phyloP scores from a whole-genome alignment of 2,329 filamentous ascomycete genomes.

The Trichothecium roseum region DNA sequence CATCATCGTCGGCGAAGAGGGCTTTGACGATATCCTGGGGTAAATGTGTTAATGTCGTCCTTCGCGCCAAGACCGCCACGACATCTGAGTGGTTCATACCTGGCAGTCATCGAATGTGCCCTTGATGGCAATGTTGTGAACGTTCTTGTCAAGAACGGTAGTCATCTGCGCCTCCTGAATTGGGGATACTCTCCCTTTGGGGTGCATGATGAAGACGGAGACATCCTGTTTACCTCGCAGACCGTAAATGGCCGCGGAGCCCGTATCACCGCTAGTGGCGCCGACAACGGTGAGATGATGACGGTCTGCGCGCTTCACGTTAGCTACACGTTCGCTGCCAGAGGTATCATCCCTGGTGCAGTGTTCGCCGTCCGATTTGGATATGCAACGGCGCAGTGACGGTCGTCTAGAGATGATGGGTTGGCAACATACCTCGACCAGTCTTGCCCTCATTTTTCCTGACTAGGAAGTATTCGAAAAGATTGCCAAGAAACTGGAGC shows the following conservation, averaged over 20 bases:
- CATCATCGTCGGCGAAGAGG: slow-evolving; percentile 75
- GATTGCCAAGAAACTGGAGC: slow-evolving; percentile 88
- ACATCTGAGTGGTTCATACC: slow-evolving; percentile 27
- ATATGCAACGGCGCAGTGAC: no score
- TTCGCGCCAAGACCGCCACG: neutral
- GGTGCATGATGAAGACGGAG: slow-evolving; percentile 89
- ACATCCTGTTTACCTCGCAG: slow-evolving; percentile 93
- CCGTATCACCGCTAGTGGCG: slow-evolving; percentile 80
- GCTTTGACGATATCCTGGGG: slow-evolving; percentile 79
- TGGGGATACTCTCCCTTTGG: slow-evolving; percentile 80
- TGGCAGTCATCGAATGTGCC: slow-evolving; percentile 97
- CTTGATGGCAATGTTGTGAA: slow-evolving; percentile 81
- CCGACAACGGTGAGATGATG: slow-evolving; percentile 81
- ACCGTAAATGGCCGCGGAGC: slow-evolving; percentile 92
- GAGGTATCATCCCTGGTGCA: no score
- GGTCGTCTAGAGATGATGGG: no score
- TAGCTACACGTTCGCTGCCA: no score
- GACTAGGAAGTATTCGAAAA: slow-evolving; percentile 82
- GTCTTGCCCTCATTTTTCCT: slow-evolving; percentile 61
- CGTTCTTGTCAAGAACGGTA: slow-evolving; percentile 79
- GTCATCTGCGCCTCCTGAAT: slow-evolving; percentile 98
- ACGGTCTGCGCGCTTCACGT: slow-evolving; percentile 33
- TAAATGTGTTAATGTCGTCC: neutral
- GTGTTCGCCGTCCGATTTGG: neutral
- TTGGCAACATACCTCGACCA: slow-evolving; percentile 35